Conservation (phyloP, 768 basidiomycete species). For the Dacryopinax primogenitus region DNA sequence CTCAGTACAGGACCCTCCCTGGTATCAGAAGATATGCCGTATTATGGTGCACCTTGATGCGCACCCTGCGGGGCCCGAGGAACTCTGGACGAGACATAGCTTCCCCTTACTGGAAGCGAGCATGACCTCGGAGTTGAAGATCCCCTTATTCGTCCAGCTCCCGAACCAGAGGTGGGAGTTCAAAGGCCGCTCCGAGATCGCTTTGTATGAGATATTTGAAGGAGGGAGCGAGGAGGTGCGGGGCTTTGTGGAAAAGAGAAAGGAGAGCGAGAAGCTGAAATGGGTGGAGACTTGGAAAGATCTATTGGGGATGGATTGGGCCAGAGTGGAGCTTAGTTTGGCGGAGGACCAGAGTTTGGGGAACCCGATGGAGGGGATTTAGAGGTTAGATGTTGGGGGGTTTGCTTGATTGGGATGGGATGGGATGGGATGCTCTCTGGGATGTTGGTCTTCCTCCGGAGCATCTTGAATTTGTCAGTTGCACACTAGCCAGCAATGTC, state of each 20-base stretch:
- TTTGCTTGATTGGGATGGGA: no score
- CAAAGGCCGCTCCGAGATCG: neutral
- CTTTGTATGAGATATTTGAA: neutral
- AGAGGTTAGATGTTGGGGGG: no score
- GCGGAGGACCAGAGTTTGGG: neutral
- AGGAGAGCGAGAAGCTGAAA: neutral
- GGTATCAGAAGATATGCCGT: neutral
- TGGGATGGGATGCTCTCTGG: no score
- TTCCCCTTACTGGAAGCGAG: neutral
- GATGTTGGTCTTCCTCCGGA: no score
- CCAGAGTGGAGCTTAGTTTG: neutral
- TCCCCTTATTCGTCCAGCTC: neutral
- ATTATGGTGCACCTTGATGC: neutral
- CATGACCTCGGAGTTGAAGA: neutral
- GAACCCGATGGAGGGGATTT: conserved; percentile 23
- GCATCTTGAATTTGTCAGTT: no score
- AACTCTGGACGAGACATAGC: neutral
- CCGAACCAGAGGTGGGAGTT: neutral
- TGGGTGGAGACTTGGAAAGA: neutral
- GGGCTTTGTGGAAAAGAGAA: neutral
- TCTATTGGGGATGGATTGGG: neutral
- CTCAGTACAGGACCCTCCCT: neutral
- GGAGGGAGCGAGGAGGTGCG: conserved; percentile 1
- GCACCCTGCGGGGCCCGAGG: neutral
- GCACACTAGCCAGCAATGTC: no score